Percentiles rank a stretch among this genome's conserved stretches.
Conservation (phyloP, 805 yeast genomes). For the Nakazawaea sp. region DNA sequence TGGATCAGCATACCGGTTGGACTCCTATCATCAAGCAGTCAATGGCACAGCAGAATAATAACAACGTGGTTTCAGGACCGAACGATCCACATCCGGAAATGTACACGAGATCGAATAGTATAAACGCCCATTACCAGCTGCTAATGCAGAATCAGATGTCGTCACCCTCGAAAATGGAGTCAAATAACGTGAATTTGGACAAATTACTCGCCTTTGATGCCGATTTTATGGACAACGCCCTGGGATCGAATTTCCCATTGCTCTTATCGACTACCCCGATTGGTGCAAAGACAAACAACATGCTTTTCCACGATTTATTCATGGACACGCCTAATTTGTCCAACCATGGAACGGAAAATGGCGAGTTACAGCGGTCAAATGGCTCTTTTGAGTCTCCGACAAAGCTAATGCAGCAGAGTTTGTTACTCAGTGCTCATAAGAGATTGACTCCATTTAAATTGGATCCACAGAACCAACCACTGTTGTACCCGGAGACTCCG, state of each 20-base stretch:
- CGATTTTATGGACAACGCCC: conserved; percentile 4
- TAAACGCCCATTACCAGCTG: conserved; percentile 5
- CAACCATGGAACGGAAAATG: not conserved
- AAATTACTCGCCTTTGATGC: conserved; percentile 7
- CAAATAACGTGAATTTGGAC: conserved; percentile 1
- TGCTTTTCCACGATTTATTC: conserved; percentile 8
- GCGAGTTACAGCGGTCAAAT: not conserved
- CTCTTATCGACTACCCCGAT: conserved; percentile 8
- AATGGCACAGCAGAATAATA: not conserved
- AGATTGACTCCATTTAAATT: conserved; percentile 6
- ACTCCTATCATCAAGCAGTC: conserved; percentile 11
- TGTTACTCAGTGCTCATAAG: conserved; percentile 4
- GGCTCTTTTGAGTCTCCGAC: conserved; percentile 8
- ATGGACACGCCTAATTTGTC: conserved; percentile 11
- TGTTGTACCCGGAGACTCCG: conserved; percentile 11
- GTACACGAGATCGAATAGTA: conserved; percentile 1
- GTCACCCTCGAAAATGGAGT: conserved; percentile 9
- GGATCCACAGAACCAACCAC: conserved; percentile 1
- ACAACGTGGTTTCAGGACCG: not conserved
- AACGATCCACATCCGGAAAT: not conserved
- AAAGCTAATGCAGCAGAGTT: conserved; percentile 7
- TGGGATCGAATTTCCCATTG: conserved; percentile 2
- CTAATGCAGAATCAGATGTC: conserved; percentile 5
- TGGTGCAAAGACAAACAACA: not conserved
- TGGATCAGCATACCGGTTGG: conserved; percentile 11